Base-by-base conservation (phyloP, 257 asterid genomes). In the Solanum virginianum region DNA sequence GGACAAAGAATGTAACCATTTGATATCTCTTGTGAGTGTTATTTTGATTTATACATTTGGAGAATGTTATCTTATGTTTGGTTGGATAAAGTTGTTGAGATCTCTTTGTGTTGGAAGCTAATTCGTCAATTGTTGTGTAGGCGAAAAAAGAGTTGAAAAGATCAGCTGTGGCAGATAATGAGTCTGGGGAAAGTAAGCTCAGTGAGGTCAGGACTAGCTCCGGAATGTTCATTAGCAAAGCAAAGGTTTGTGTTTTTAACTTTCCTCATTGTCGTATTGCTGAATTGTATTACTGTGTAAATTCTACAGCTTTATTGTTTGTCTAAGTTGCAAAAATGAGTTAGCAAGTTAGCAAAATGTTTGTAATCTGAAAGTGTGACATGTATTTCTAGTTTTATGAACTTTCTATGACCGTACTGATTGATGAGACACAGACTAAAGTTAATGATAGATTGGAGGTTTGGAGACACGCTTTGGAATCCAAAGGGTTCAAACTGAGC, bases 131-230 rank as follows among this genome's bases (percentile, higher is more conserved):
- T 63, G 66, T 83, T 62, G 83, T 85, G 57, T 79, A 96, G 99
- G 99, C 99, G 56, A 96, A 94, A 90, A 74, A 91, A 45, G 98
- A 94, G 92, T 89, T 96, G 92, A 96, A 93, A 92, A 92, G 98
- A 89, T 96, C 99, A 20, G 91, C 92, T 10, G 98, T 96, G 85
- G 98, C 98, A 7, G 98, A 96, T 86, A 91, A 91, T 90, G 86
- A 84, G 45, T 94, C 99, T 51, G 98, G 99, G 59, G 83, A 91
- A 88, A 91, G 95, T 86, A 92, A 88, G 86, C 92, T 90, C 26
- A 95, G 98, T 80, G 95, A 93, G 89, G 97, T 92, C 70, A 94
- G 98, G 90, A 96, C 98, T 68, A 95, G 99, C 93, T 95, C 99
- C 20, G 99, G 98, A 77, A 96, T 94, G 98, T 96, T 96, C 74